Conservation (phyloP, 2,329 filamentous ascomycete genomes). For the Aspergillus hortae region DNA sequence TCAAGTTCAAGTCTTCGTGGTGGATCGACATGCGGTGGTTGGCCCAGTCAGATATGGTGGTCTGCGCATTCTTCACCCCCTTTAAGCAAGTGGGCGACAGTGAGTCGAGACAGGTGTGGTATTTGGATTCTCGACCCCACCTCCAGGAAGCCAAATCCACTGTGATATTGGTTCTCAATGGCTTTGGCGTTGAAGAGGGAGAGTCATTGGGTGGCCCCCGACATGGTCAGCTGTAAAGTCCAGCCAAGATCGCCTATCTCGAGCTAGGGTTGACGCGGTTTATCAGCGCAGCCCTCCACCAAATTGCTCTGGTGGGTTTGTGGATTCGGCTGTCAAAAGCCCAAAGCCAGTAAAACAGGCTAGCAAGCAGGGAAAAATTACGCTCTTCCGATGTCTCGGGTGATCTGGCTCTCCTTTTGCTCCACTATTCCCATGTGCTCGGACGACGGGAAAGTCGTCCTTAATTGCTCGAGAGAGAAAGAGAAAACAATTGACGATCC, state of each 20-base stretch:
- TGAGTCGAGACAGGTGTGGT: background rate
- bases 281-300: background rate
- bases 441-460: too few relatives aligned
- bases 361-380: background rate
- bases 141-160: background rate
- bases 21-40: background rate
- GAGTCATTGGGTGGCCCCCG: background rate
- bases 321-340: background rate
- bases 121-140: background rate
- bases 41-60: background rate
- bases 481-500: too few relatives aligned
- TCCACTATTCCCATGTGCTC: too few relatives aligned
- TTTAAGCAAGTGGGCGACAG: background rate
- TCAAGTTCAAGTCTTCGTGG: background rate
- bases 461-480: too few relatives aligned
- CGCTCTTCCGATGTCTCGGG: too few relatives aligned
- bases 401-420: too few relatives aligned
- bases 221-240: background rate
- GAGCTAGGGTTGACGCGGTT: background rate
- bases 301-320: background rate
- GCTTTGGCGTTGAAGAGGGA: background rate
- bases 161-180: background rate
- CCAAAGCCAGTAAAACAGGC: background rate
- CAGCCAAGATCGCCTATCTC: background rate
- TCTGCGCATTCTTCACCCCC: background rate